These are phyloP conservation scores for Penicillium sp. DNA, from an alignment of 2,329 filamentous ascomycete genomes.

Conservation along the genomic window DNA sequence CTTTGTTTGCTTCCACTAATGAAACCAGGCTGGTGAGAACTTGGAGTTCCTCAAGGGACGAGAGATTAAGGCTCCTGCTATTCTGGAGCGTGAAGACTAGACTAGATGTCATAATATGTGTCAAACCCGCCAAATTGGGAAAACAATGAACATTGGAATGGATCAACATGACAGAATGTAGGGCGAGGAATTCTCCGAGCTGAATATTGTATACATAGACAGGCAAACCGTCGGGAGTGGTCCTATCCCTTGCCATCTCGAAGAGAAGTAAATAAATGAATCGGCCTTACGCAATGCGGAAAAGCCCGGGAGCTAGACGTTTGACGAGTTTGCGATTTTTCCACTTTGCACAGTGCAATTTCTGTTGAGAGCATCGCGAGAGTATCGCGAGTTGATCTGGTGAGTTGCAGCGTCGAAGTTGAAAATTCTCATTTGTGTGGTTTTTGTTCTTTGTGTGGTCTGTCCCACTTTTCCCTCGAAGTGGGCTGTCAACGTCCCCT, in stretches of 20 bases:
- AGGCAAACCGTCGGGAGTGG: too few species aligned
- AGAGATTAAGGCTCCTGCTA: slow-evolving; percentile 64
- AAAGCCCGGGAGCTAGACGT: slow-evolving; percentile 42
- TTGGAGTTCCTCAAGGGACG: slow-evolving; percentile 62
- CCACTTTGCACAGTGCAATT: slow-evolving; percentile 13
- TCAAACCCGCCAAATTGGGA: background rate
- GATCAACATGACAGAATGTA: slow-evolving; percentile 19
- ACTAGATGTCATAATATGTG: slow-evolving; percentile 8
- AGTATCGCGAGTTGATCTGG: slow-evolving; percentile 9
- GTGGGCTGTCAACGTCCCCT: slow-evolving; percentile 34
- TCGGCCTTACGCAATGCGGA: slow-evolving; percentile 42
- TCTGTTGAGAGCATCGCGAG: slow-evolving; percentile 3
- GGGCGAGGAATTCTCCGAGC: slow-evolving; percentile 4
- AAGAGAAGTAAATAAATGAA: background rate
- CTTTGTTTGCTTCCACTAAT: background rate
- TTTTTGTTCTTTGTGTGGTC: slow-evolving; percentile 10
- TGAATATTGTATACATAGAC: background rate
- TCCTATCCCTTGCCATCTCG: background rate
- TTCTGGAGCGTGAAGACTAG: slow-evolving; percentile 62
- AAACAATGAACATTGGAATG: slow-evolving; percentile 13
- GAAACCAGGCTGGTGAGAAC: slow-evolving; percentile 60
- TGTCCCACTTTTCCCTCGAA: slow-evolving; percentile 21
- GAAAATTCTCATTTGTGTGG: slow-evolving; percentile 11
- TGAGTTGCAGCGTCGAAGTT: background rate
- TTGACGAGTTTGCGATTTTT: slow-evolving; percentile 29